Conservation (phyloP, 805 yeast genomes). For the Monosporozyma unispora region DNA sequence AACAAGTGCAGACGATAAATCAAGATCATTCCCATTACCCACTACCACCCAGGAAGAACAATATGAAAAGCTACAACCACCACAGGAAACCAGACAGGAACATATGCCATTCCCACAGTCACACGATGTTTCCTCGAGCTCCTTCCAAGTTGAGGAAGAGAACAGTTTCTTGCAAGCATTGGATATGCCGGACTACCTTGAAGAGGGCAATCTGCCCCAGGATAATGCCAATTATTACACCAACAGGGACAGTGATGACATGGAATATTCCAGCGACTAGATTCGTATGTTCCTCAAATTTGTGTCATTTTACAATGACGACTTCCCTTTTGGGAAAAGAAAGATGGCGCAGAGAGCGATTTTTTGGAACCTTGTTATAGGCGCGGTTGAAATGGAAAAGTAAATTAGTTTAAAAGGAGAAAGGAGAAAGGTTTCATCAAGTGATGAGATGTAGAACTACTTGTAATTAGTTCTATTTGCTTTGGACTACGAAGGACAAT, state of each 20-base stretch:
- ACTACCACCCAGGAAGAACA: constrained; percentile 1
- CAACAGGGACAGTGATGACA: constrained; percentile 1
- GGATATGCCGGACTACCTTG: background rate
- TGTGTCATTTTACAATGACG: too few relatives aligned
- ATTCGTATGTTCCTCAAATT: too few relatives aligned
- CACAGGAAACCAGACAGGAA: background rate
- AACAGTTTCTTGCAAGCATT: constrained; percentile 2
- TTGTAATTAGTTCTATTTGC: background rate
- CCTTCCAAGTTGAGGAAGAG: constrained; percentile 1
- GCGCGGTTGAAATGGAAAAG: background rate
- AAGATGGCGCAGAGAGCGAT: background rate
- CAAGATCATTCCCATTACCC: background rate
- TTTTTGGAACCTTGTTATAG: background rate
- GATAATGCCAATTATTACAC: background rate
- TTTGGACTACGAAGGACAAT: background rate
- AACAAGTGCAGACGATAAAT: background rate
- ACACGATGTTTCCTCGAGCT: background rate
- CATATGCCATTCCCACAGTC: background rate
- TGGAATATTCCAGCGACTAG: background rate
- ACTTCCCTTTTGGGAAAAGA: background rate
- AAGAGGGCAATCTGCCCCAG: background rate
- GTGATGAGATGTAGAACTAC: background rate
- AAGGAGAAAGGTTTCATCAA: background rate
- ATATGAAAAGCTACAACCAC: background rate
- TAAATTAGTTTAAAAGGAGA: background rate